Percentiles rank a stretch among this genome's conserved stretches.
These are phyloP conservation scores for Trichophyton verrucosum DNA, from an alignment of 2,329 filamentous ascomycete genomes.

Conservation along the genomic window DNA sequence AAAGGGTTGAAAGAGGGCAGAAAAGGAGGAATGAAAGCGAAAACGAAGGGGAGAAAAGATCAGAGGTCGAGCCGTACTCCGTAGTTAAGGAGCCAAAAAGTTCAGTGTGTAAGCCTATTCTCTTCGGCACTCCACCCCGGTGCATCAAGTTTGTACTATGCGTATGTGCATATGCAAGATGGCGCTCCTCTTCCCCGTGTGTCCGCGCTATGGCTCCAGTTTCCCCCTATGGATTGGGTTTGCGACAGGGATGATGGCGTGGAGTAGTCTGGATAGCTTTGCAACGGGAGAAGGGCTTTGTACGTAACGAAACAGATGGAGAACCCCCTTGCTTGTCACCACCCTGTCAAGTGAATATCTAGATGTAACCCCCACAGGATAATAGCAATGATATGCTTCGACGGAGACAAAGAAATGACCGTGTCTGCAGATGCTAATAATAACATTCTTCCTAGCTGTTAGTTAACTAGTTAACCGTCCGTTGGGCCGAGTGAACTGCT, in stretches of 20 bases:
- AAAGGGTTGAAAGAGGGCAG: neutral
- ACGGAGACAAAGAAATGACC: neutral
- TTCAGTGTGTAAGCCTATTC: neutral
- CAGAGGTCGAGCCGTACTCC: neutral
- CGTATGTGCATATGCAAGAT: neutral
- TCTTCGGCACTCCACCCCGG: neutral
- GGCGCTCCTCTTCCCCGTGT: neutral
- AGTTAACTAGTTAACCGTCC: neutral
- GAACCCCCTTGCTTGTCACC: too few relatives aligned
- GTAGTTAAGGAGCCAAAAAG: neutral
- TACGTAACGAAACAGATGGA: neutral
- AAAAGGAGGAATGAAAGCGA: neutral
- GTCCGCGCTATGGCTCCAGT: neutral
- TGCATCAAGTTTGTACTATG: neutral
- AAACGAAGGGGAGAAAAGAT: neutral
- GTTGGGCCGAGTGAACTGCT: too few relatives aligned
- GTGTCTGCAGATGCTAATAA: slow-evolving; percentile 1
- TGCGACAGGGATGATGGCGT: neutral
- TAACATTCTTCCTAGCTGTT: neutral
- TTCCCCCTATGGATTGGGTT: neutral
- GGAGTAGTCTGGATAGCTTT: neutral
- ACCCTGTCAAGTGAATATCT: too few relatives aligned
- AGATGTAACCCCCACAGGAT: neutral
- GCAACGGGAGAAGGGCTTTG: neutral
- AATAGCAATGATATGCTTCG: neutral